Evolutionary conservation across 2,329 filamentous ascomycete species (phyloP), one percentile per base, ranked within the genome.

Genomic region (Ophiobolus disseminans): DNA sequence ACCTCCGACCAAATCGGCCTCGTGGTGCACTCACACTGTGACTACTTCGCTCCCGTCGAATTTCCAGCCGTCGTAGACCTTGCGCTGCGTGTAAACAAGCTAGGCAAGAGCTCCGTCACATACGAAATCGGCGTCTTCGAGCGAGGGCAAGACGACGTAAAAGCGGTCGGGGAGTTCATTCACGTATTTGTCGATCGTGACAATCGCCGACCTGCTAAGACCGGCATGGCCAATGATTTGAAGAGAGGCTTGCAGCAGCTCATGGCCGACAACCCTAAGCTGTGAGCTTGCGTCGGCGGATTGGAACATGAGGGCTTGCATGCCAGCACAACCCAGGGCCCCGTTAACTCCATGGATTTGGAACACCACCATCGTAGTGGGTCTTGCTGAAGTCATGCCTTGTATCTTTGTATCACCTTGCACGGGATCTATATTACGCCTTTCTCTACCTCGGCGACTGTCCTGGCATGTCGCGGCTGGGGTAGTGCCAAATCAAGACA

Each of bases 51-150:
- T 0, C 87, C 89, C 0, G 85, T 94, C 32, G 84, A 87, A 3
- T 97, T 93, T 63, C 93, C 93, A 0, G 86, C 88, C 26, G 80
- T 91, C 3, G 83, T 95, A 0, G 90, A 97, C 60, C 80, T 97
- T 4, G 90, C 86, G 1, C 74, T 97, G 34, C 82, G 91, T 10
- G 91, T 96, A 26, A 89, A 88, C 59, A 92, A 88, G 72, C 80
- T 97, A 6, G 91, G 92, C 3, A 89, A 85, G 60, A 91, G 89
- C 20, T 96, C 91, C 65, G 91, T 96, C 7, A 89, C 86, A 10
- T 97, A 96, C 67, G 93, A 97, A 69, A 84, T 96, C 49, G 94
- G 86, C 0, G 80, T 97, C 1, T 97, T 97, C 65, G 86, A 90
- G 68, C 80, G 83, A 50, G 90, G 87, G 0, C 76, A 86, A 2